Base-by-base conservation (phyloP, 805 yeast genomes). In the Jamesozyma spencerorum region DNA sequence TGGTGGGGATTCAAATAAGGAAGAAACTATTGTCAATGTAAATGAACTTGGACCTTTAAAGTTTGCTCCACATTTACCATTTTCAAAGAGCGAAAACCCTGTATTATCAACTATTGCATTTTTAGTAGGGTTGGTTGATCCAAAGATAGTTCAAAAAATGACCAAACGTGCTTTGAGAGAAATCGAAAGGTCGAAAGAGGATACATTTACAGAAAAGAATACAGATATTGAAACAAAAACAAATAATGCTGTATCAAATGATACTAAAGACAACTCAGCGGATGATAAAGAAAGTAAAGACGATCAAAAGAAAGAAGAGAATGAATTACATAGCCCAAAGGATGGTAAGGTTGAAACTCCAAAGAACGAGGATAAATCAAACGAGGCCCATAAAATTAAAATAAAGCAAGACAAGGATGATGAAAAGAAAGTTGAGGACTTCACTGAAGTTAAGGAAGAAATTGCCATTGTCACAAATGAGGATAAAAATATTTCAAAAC, bases 41-140 rank as follows among this genome's bases (percentile, higher is more conserved):
- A 54, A 48, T 36, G 69, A 73, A 28, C 58, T 82, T 15, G 88
- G 92, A 0, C 84, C 94, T 12, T 70, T 88, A 47, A 83, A 80
- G 55, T 86, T 74, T 59, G 80, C 90, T 4, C 81, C 94, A 3
- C 82, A 85, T 58, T 70, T 90, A 38, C 95, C 97, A 12, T 81
- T 85, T 37, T 76, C 85, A 29, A 75, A 85, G 34, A 76, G 81
- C 22, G 97, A 92, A 51, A 92, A 92, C 60, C 98, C 99, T 2
- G 87, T 92, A 3, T 72, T 92, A 66, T 81, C 94, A 29, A 90
- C 94, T n/a, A 72, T 92, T 47, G 81, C 95, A 12, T 92, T 88
- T 61, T 68, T 92, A 62, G 79, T 88, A 0, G 79, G 85, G 30
- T 64, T 88, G 37, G 94, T 87, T 14, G 96, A 90, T 53, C 82